Conservation (phyloP, 2,329 filamentous ascomycete genomes). For the Beauveria sp. region DNA sequence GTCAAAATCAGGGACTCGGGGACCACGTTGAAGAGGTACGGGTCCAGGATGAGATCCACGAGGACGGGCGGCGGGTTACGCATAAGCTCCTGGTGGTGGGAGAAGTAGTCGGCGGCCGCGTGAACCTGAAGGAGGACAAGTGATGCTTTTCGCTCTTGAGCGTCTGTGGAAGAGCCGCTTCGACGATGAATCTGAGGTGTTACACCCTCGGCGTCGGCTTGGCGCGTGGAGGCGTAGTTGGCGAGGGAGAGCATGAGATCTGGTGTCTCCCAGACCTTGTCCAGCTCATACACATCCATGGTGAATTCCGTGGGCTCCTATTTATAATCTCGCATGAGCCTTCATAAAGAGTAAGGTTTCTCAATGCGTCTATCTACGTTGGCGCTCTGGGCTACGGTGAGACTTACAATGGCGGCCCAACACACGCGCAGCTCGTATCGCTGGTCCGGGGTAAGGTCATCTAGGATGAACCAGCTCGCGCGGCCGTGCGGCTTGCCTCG, state of each 20-base stretch:
- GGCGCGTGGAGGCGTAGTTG: constrained; percentile 48
- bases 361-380: background rate
- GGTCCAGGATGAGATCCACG: constrained; percentile 80
- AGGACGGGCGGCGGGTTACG: constrained; percentile 61
- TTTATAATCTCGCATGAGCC: background rate
- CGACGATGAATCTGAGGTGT: background rate
- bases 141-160: constrained; percentile 32
- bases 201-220: constrained; percentile 20
- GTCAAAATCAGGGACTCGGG: constrained; percentile 72
- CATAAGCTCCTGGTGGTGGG: constrained; percentile 69
- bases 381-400: background rate
- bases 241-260: constrained; percentile 59
- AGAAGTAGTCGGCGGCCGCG: constrained; percentile 80
- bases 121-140: constrained; percentile 65
- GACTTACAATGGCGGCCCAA: constrained; percentile 82
- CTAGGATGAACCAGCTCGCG: constrained; percentile 73
- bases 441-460: constrained; percentile 59
- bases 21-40: constrained; percentile 71
- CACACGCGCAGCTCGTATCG: constrained; percentile 89
- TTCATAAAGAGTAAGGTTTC: background rate
- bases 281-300: constrained; percentile 56
- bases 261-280: constrained; percentile 53
- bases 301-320: constrained; percentile 83
- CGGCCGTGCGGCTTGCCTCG: constrained; percentile 41
- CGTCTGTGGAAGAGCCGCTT: constrained; percentile 1